These are phyloP conservation scores for Boletus fagicola DNA, from an alignment of 768 basidiomycete species.

Conservation along the genomic window DNA sequence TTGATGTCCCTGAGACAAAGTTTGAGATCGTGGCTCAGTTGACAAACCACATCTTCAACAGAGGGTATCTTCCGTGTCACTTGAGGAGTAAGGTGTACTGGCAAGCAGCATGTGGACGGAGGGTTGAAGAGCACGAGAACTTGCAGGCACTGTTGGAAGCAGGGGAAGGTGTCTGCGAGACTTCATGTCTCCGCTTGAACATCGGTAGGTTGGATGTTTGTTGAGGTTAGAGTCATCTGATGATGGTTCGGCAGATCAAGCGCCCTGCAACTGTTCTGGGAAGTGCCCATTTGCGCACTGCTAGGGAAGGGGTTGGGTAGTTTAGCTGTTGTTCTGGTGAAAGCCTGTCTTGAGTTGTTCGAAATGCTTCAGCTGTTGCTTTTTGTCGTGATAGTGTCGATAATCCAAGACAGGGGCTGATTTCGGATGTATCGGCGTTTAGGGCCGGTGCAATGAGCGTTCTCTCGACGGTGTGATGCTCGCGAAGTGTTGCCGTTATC, in stretches of 20 bases:
- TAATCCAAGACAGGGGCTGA: conserved; percentile 8
- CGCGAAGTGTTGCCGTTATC: conserved; percentile 11
- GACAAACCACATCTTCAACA: conserved; percentile 46
- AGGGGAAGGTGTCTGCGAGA: conserved; percentile 20
- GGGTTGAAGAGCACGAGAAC: conserved; percentile 27
- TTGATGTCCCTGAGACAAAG: conserved; percentile 33
- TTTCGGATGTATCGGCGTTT: conserved; percentile 14
- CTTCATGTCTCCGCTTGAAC: conserved; percentile 15
- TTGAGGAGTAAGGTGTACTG: conserved; percentile 41
- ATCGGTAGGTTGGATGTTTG: conserved; percentile 14
- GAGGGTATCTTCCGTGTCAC: conserved; percentile 37
- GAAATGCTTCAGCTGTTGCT: background rate
- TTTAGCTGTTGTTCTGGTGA: background rate
- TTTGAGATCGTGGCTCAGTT: conserved; percentile 44
- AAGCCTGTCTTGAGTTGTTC: background rate
- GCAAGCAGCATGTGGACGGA: conserved; percentile 39
- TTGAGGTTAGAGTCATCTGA: background rate
- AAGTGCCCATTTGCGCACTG: conserved; percentile 11
- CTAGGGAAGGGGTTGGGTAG: background rate
- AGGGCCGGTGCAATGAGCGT: conserved; percentile 25
- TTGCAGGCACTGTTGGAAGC: conserved; percentile 24
- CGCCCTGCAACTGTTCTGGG: background rate
- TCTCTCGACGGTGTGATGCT: background rate
- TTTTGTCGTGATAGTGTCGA: background rate
- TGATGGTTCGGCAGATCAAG: conserved; percentile 9